These are phyloP conservation scores for Tricholoma sp. DNA, from an alignment of 768 basidiomycete species.

Conservation along the genomic window DNA sequence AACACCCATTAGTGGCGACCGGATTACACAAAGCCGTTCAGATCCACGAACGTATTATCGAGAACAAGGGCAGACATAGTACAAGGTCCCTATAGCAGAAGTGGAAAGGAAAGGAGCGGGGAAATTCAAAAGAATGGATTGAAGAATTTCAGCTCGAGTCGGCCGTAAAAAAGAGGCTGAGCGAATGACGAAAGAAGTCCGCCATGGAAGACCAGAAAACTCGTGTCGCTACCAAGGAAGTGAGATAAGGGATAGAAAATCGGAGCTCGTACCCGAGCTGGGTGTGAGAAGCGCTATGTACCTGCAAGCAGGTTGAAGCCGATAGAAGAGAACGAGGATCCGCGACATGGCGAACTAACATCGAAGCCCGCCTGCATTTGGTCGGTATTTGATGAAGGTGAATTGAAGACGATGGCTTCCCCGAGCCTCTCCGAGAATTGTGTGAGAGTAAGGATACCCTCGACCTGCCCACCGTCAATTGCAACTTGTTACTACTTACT, in stretches of 20 bases:
- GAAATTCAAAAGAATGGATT: slow-evolving; percentile 2
- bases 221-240: not conserved
- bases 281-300: not conserved
- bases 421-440: not conserved
- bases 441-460: too few species aligned
- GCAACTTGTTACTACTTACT: too few species aligned
- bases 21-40: not conserved
- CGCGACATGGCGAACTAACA: slow-evolving; percentile 11
- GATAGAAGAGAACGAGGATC: slow-evolving; percentile 17
- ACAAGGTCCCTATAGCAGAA: not conserved
- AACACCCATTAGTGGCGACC: not conserved
- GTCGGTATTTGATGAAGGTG: not conserved
- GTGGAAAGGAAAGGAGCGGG: not conserved
- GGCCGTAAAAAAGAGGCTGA: slow-evolving; percentile 2
- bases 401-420: not conserved
- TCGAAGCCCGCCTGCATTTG: slow-evolving; percentile 8
- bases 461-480: too few species aligned
- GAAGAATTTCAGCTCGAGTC: not conserved
- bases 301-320: slow-evolving; percentile 7
- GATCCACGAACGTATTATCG: slow-evolving; percentile 17
- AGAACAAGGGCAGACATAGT: slow-evolving; percentile 14
- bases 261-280: not conserved
- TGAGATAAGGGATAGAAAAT: not conserved
- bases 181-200: slow-evolving; percentile 5
- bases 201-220: slow-evolving; percentile 6